Evolutionary conservation across 2,329 filamentous ascomycete species (phyloP), one percentile per base, ranked within the genome.

Genomic region (Venturiaceae sp.): DNA sequence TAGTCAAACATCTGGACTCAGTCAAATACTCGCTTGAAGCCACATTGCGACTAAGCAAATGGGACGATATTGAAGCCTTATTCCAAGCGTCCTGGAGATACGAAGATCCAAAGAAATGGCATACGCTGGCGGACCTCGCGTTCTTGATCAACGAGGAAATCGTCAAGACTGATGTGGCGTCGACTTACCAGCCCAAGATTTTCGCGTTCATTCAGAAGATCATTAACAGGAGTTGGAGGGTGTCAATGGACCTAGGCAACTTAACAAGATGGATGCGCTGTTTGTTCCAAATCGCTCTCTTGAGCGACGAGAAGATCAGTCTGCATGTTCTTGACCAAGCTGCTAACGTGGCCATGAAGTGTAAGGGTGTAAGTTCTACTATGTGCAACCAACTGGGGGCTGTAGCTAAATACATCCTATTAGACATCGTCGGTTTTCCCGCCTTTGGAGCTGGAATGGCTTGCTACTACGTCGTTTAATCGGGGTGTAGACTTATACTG

Each of bases 11-110:
- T 36, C 78, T 84, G 5, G 80, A 83, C 2, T 72, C 95, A 19
- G 74, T 90, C 7, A 83, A 87, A 0, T 88, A 92, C 63, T 87
- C 94, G 63, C 88, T 95, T 61, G 91, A 96, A 73, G 86, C 84
- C 2, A 83, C 86, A 0, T 73, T 88, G 39, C 78, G 77, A 33
- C 74, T 94, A 4, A 80, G 83, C 60, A 77, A 80, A 21, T 94
- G 86, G 86, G 80, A 87, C 46, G 78, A 82, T 37, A 73, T 95
- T 1, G 74, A 77, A 5, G 69, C 74, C 16, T 81, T 90, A 7
- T 79, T 94, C 23, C 72, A 78, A 19, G 72, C 67, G 64, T 68
- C 68, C 36, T 60, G n/a, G 21, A 23, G 62, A 54, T 71, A 69
- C 57, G 68, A 69, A 37, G 66, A 65, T 28, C 64, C 66, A n/a